These are phyloP conservation scores for Suillus subluteus DNA, from an alignment of 768 basidiomycete genomes.

Conservation along the genomic window DNA sequence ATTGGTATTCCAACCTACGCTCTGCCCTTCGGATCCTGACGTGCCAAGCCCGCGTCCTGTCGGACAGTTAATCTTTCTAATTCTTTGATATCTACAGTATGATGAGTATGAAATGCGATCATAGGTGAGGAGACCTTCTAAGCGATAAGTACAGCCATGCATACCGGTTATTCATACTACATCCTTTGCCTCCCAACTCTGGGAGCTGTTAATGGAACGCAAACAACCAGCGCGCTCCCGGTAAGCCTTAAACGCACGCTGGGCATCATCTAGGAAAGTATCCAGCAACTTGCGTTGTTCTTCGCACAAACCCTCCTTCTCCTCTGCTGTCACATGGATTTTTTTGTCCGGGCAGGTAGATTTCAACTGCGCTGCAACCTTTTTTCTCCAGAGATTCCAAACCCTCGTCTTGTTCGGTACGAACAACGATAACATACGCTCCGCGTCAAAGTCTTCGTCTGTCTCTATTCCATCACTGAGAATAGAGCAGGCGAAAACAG, in stretches of 20 bases:
- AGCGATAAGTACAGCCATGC: not conserved
- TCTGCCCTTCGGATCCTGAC: not conserved
- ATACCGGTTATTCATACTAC: not conserved
- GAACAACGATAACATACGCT: conserved; percentile 23
- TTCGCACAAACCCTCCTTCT: conserved; percentile 14
- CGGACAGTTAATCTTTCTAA: not conserved
- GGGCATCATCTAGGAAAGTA: conserved; percentile 22
- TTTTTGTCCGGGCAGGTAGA: not conserved
- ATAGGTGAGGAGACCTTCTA: not conserved
- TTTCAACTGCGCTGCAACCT: conserved; percentile 25
- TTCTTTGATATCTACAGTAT: too few species aligned
- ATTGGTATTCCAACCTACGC: not conserved
- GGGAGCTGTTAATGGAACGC: not conserved
- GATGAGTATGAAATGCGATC: not conserved
- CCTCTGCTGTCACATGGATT: conserved; percentile 15
- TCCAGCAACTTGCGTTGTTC: conserved; percentile 16
- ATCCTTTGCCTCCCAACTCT: not conserved
- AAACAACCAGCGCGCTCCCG: accelerated
- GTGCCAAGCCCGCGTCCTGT: not conserved
- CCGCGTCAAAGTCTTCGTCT: conserved; percentile 9
- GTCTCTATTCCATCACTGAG: conserved; percentile 27
- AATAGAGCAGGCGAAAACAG: conserved; percentile 30
- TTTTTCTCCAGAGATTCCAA: conserved; percentile 29
- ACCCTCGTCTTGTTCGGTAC: conserved; percentile 28
- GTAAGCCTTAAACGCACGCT: conserved; percentile 21